A percentile compares a stretch with the other conserved stretches of the same genome.
phyloP scores from a whole-genome alignment of 345 rosid genomes.

The Eucalyptus curtisii region DNA sequence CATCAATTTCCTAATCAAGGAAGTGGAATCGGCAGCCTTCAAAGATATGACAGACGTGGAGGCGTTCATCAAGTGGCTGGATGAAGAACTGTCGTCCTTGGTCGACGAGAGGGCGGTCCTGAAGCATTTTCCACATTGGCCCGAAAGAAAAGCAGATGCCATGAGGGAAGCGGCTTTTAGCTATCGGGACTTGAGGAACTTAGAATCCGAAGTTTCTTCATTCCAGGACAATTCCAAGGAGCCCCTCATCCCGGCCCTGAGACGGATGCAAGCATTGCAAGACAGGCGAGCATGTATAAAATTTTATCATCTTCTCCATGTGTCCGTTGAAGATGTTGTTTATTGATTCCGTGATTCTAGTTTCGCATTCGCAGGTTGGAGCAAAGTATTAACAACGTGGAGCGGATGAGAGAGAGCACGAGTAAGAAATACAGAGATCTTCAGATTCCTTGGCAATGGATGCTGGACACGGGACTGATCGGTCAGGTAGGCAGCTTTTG shows the following conservation, averaged over 20 bases:
- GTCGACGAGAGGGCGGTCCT: slow-evolving; percentile 96
- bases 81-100: slow-evolving; percentile 57
- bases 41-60: slow-evolving; percentile 63
- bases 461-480: slow-evolving; percentile 61
- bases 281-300: slow-evolving; percentile 92
- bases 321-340: not conserved
- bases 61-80: slow-evolving; percentile 74
- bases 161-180: slow-evolving; percentile 82
- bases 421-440: slow-evolving; percentile 67
- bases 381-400: slow-evolving; percentile 41
- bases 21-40: slow-evolving; percentile 60
- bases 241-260: slow-evolving; percentile 21
- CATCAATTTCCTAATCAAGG: slow-evolving; percentile 47
- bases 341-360: not conserved
- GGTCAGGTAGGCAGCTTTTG: slow-evolving; percentile 57
- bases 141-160: slow-evolving; percentile 80
- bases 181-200: slow-evolving; percentile 48
- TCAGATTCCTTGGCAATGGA: slow-evolving; percentile 95
- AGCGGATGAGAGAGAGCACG: slow-evolving; percentile 49
- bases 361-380: slow-evolving; percentile 49
- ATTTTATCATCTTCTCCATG: not conserved
- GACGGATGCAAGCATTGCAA: slow-evolving; percentile 67
- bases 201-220: slow-evolving; percentile 49
- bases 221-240: slow-evolving; percentile 55
- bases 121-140: slow-evolving; percentile 92